These are phyloP conservation scores for Calvatia gigantea DNA, from an alignment of 768 basidiomycete species.

Conservation along the genomic window DNA sequence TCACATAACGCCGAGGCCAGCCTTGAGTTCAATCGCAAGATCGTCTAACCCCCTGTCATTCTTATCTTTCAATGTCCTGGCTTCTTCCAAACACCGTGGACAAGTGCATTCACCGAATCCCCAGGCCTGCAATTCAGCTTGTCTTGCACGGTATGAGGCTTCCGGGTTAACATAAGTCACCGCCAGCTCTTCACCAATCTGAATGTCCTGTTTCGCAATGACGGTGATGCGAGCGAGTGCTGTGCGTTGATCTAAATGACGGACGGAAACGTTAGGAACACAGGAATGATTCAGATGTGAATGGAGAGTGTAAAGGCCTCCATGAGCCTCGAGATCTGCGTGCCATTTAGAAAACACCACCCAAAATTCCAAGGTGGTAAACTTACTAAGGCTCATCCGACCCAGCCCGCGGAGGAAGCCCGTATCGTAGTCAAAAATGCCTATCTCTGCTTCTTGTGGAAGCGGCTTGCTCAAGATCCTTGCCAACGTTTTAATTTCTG, in stretches of 20 bases:
- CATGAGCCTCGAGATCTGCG: slow-evolving; percentile 78
- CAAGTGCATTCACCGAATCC: slow-evolving; percentile 74
- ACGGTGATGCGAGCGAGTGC: slow-evolving; percentile 74
- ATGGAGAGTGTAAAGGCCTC: slow-evolving; percentile 64
- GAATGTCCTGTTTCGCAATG: slow-evolving; percentile 62
- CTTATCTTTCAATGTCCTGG: slow-evolving; percentile 30
- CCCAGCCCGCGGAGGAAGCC: slow-evolving; percentile 72
- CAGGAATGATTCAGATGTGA: slow-evolving; percentile 38
- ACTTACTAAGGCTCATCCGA: slow-evolving; percentile 77
- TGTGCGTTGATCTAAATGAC: slow-evolving; percentile 67
- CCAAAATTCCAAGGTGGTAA: slow-evolving; percentile 8
- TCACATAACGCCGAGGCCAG: slow-evolving; percentile 56
- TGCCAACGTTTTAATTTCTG: slow-evolving; percentile 56
- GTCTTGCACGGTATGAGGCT: slow-evolving; percentile 42
- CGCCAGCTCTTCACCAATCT: slow-evolving; percentile 68
- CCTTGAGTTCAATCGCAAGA: slow-evolving; percentile 59
- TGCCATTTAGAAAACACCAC: neutral
- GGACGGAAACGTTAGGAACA: slow-evolving; percentile 72
- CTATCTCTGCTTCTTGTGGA: slow-evolving; percentile 42
- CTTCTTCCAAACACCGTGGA: slow-evolving; percentile 62
- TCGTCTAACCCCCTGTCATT: slow-evolving; percentile 35
- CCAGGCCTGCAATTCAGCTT: slow-evolving; percentile 61
- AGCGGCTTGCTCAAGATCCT: slow-evolving; percentile 51
- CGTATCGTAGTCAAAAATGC: slow-evolving; percentile 68
- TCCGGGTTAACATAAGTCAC: slow-evolving; percentile 79